Evolutionary conservation across 257 asterid species (phyloP).

Genomic region (Paulownia fortunei): DNA sequence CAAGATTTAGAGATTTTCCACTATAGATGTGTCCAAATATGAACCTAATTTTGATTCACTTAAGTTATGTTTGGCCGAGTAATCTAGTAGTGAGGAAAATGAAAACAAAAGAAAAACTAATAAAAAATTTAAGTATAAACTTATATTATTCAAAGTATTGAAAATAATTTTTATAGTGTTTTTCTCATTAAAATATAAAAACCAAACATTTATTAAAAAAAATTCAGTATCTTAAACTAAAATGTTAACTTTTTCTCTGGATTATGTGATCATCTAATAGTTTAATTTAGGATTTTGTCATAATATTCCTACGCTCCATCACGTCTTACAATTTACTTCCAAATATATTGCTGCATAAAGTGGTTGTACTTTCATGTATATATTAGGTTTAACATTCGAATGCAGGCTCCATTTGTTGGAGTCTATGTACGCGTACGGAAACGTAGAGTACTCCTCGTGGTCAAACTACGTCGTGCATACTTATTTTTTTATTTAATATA

Average conservation of each 20-base stretch:
- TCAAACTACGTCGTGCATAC: background rate
- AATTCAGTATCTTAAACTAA: background rate
- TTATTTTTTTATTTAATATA: background rate
- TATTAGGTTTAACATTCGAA: background rate
- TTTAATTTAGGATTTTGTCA: background rate
- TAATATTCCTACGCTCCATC: background rate
- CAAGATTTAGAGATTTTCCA: too few species aligned
- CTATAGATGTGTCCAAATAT: too few species aligned
- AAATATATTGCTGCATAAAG: background rate
- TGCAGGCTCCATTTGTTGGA: background rate
- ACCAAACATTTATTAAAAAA: too few species aligned
- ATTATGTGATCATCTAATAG: background rate
- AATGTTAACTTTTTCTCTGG: background rate
- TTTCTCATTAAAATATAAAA: background rate
- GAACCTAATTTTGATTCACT: too few species aligned
- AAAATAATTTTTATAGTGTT: too few species aligned
- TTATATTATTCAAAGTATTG: too few species aligned
- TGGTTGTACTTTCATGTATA: background rate
- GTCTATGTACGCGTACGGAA: conserved; percentile 8
- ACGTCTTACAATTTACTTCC: background rate
- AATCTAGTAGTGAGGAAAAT: too few species aligned
- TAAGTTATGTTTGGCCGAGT: too few species aligned
- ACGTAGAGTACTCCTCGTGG: background rate
- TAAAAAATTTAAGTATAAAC: too few species aligned
- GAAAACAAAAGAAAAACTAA: too few species aligned